Evolutionary conservation across 1,284 basidiomycete species (phyloP).

Genomic region (Dichomitus squalens): DNA sequence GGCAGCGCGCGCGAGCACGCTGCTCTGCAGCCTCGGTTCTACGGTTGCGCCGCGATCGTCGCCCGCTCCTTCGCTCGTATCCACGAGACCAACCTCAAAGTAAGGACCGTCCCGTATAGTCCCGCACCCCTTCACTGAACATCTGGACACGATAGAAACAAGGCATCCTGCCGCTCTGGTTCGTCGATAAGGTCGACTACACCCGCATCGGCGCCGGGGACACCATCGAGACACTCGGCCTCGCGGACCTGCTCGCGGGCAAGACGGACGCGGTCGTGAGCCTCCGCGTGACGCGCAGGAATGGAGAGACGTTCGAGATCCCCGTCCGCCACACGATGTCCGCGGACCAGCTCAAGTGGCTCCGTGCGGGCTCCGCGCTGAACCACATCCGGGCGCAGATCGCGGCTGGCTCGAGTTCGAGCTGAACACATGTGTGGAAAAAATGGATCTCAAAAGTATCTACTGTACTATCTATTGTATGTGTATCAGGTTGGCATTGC

Average conservation of each 20-base stretch:
- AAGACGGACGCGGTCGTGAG: slow-evolving; percentile 53
- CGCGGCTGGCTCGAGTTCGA: slow-evolving; percentile 9
- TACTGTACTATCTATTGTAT: background rate
- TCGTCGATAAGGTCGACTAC: slow-evolving; percentile 87
- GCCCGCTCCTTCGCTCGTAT: slow-evolving; percentile 97
- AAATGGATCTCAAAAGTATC: slow-evolving; percentile 5
- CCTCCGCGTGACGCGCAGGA: slow-evolving; percentile 71
- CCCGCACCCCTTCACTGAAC: background rate
- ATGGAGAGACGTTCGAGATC: slow-evolving; percentile 60
- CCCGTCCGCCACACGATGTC: slow-evolving; percentile 88
- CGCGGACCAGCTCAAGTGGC: slow-evolving; percentile 86
- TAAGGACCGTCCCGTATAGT: slow-evolving; percentile 33
- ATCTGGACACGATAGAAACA: slow-evolving; percentile 69
- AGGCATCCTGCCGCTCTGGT: slow-evolving; percentile 91
- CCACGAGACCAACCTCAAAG: slow-evolving; percentile 97
- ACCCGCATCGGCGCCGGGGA: slow-evolving; percentile 82
- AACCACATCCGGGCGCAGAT: slow-evolving; percentile 77
- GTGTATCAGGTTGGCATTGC: background rate
- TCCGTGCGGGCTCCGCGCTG: slow-evolving; percentile 83
- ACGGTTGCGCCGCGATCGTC: slow-evolving; percentile 84
- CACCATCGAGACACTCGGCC: slow-evolving; percentile 55
- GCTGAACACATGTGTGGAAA: background rate
- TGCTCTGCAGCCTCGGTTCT: slow-evolving; percentile 95
- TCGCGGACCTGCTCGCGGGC: slow-evolving; percentile 60
- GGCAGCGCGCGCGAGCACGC: slow-evolving; percentile 99